Evolutionary conservation across 2,329 filamentous ascomycete genomes (phyloP).

Genomic region (Pestalotiopsis sp.): DNA sequence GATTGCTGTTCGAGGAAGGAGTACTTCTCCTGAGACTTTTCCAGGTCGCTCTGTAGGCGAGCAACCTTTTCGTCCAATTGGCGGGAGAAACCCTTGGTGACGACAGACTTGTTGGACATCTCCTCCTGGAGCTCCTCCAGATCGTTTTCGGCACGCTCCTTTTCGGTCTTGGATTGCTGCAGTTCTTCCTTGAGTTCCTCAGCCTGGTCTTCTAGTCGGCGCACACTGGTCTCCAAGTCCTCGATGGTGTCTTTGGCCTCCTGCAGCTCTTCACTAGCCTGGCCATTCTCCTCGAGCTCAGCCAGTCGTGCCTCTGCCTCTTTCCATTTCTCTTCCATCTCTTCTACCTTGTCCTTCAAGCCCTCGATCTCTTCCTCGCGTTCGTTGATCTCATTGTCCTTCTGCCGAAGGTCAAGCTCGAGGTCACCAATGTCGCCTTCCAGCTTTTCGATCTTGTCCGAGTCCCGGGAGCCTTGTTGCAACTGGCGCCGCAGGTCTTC

Average conservation of each 20-base stretch:
- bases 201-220: slow-evolving; percentile 55
- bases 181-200: slow-evolving; percentile 58
- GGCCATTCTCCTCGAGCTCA: slow-evolving; percentile 61
- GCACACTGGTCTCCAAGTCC: slow-evolving; percentile 58
- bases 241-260: slow-evolving; percentile 61
- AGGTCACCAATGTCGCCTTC: slow-evolving; percentile 76
- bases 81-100: slow-evolving; percentile 72
- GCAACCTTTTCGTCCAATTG: slow-evolving; percentile 74
- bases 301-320: slow-evolving; percentile 51
- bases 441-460: slow-evolving; percentile 65
- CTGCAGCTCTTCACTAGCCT: slow-evolving; percentile 52
- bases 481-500: slow-evolving; percentile 63
- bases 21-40: slow-evolving; percentile 51
- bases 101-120: slow-evolving; percentile 77
- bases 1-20: slow-evolving; percentile 55
- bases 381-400: slow-evolving; percentile 72
- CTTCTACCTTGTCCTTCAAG: slow-evolving; percentile 48
- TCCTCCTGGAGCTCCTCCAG: slow-evolving; percentile 73
- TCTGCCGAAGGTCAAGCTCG: slow-evolving; percentile 75
- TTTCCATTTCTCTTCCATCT: slow-evolving; percentile 61
- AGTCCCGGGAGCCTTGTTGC: slow-evolving; percentile 56
- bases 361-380: slow-evolving; percentile 56
- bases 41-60: slow-evolving; percentile 69
- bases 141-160: slow-evolving; percentile 59
- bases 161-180: slow-evolving; percentile 55